These are phyloP conservation scores for Pholiota adiposa DNA, from an alignment of 1,284 basidiomycete genomes.

Conservation along the genomic window DNA sequence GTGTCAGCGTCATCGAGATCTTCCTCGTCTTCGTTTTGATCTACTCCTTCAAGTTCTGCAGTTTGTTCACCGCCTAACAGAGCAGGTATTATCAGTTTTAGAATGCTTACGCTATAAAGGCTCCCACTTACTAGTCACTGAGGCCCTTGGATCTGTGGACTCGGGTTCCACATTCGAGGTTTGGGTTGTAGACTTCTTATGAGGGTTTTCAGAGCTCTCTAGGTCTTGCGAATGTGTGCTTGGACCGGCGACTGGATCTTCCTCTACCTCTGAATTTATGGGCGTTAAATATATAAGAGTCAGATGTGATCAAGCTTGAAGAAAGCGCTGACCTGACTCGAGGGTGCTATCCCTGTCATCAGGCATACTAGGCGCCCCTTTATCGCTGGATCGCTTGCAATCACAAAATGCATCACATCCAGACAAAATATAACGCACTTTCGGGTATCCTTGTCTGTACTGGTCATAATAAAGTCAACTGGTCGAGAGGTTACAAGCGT, in stretches of 20 bases:
- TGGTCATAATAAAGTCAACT: not conserved
- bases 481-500: too few relatives aligned
- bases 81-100: not conserved
- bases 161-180: not conserved
- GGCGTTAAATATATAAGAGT: not conserved
- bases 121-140: not conserved
- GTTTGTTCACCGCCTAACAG: not conserved
- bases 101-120: not conserved
- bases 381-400: not conserved
- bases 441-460: not conserved
- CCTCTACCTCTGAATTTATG: not conserved
- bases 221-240: not conserved
- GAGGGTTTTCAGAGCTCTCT: not conserved
- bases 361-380: not conserved
- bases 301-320: not conserved
- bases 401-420: not conserved
- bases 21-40: constrained; percentile 10
- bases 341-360: not conserved
- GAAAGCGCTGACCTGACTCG: not conserved
- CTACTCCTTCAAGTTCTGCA: not conserved
- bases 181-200: not conserved
- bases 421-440: not conserved
- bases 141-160: not conserved
- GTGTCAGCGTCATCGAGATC: constrained; percentile 7
- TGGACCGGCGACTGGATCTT: not conserved